Conservation (phyloP, 2,329 filamentous ascomycete species). For the Aspergillus fructus region DNA sequence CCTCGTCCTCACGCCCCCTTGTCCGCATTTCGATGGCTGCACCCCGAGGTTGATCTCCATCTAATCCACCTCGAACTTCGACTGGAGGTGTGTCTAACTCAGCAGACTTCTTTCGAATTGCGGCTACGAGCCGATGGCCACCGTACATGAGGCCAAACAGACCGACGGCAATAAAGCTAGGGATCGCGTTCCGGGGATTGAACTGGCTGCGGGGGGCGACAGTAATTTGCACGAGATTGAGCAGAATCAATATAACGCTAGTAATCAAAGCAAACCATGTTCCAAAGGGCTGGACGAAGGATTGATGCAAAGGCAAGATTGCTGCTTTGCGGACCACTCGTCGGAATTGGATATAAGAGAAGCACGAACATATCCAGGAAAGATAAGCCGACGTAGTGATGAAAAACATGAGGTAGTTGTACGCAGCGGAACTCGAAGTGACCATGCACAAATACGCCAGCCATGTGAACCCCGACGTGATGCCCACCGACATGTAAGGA, state of each 20-base stretch:
- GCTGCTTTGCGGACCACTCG: slow-evolving; percentile 44
- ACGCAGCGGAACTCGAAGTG: slow-evolving; percentile 57
- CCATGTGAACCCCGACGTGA: slow-evolving; percentile 58
- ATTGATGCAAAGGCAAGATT: slow-evolving; percentile 51
- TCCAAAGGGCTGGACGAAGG: slow-evolving; percentile 61
- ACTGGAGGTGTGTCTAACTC: background rate
- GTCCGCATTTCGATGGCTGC: slow-evolving; percentile 3
- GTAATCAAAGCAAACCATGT: slow-evolving; percentile 59
- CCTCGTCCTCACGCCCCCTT: background rate
- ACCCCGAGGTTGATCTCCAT: background rate
- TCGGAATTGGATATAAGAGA: slow-evolving; percentile 58
- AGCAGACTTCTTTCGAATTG: background rate
- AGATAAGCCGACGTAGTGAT: slow-evolving; percentile 67
- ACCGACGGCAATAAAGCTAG: slow-evolving; percentile 62
- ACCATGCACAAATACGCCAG: slow-evolving; percentile 69
- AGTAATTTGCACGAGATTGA: slow-evolving; percentile 64
- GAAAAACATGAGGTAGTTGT: slow-evolving; percentile 70
- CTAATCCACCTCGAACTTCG: background rate
- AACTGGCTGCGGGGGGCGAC: slow-evolving; percentile 65
- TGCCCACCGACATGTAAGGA: slow-evolving; percentile 59
- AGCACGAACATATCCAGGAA: slow-evolving; percentile 64
- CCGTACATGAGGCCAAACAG: slow-evolving; percentile 58
- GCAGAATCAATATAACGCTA: slow-evolving; percentile 60
- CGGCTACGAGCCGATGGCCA: slow-evolving; percentile 47
- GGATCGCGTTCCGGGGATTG: slow-evolving; percentile 60